A percentile compares a stretch with the other conserved stretches of the same genome.
These are phyloP conservation scores for apple (Malus domestica) DNA, from an alignment of 306 rosid genomes.

Conservation along the genomic window DNA sequence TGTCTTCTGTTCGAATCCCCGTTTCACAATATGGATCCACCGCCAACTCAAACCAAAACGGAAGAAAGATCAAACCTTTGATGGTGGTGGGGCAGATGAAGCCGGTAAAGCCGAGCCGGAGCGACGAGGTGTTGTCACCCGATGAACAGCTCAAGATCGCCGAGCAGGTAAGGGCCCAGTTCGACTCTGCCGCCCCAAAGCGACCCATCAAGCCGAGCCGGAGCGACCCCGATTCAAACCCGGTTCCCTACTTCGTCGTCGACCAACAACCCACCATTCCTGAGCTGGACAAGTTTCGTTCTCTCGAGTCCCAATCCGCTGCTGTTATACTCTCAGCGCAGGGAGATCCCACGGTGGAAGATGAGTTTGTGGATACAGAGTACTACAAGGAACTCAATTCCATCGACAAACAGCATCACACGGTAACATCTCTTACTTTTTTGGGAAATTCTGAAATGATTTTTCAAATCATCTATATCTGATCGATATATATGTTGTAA, in stretches of 20 bases:
- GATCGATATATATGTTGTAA: no score
- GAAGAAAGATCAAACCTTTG: neutral
- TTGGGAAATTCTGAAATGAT: no score
- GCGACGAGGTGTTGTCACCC: conserved; percentile 53
- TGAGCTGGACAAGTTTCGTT: conserved; percentile 48
- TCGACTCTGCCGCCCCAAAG: conserved; percentile 52
- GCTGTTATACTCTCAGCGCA: conserved; percentile 32
- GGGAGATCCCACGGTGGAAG: conserved; percentile 17
- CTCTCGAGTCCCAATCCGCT: conserved; percentile 46
- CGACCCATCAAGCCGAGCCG: conserved; percentile 61
- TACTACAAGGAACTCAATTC: conserved; percentile 53
- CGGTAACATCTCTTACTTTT: conserved; percentile 17
- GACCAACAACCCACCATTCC: conserved; percentile 23
- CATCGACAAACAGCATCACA: conserved; percentile 58
- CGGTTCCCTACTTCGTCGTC: conserved; percentile 1
- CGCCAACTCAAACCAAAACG: neutral
- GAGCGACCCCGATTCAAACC: conserved; percentile 50
- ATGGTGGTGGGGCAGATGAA: conserved; percentile 37
- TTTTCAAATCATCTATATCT: no score
- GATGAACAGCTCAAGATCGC: conserved; percentile 54
- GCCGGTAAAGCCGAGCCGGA: conserved; percentile 58
- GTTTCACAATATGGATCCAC: no score
- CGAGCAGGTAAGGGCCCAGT: conserved; percentile 45
- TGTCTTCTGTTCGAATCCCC: no score
- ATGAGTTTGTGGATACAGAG: conserved; percentile 63